Conservation (phyloP, 768 basidiomycete genomes). For the Amanita polypyramis region DNA sequence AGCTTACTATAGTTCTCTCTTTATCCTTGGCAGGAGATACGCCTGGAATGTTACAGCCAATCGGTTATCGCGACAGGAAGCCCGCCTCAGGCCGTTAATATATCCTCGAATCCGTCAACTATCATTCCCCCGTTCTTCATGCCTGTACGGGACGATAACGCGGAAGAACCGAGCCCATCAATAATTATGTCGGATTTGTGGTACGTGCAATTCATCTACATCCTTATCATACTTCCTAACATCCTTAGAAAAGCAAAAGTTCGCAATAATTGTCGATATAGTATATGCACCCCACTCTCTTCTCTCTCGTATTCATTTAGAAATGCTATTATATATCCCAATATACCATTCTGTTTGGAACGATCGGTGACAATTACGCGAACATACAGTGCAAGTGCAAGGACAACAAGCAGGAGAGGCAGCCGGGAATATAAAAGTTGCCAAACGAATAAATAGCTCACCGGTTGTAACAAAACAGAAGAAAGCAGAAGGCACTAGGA, state of each 20-base stretch:
- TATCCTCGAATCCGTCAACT: constrained; percentile 13
- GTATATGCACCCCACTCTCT: background rate
- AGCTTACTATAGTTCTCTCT: background rate
- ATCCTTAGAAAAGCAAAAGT: background rate
- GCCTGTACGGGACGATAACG: constrained; percentile 12
- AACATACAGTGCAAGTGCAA: background rate
- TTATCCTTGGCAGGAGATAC: constrained; percentile 17
- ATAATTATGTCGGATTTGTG: constrained; percentile 1
- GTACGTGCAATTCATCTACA: background rate
- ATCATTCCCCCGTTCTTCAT: constrained; percentile 19
- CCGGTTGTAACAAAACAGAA: background rate
- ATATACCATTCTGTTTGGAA: background rate
- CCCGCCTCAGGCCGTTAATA: constrained; percentile 15
- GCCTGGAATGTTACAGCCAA: constrained; percentile 21
- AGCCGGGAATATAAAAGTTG: too few species aligned
- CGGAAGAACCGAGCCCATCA: constrained; percentile 1
- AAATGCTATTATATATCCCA: background rate
- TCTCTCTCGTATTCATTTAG: background rate
- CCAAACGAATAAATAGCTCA: background rate
- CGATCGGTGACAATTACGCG: background rate
- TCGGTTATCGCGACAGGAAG: constrained; percentile 16
- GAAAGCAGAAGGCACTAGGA: background rate
- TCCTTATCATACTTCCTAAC: background rate
- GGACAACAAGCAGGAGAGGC: background rate
- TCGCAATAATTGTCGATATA: background rate